Conservation (phyloP, 306 rosid genomes). For the Trifolium repens region DNA sequence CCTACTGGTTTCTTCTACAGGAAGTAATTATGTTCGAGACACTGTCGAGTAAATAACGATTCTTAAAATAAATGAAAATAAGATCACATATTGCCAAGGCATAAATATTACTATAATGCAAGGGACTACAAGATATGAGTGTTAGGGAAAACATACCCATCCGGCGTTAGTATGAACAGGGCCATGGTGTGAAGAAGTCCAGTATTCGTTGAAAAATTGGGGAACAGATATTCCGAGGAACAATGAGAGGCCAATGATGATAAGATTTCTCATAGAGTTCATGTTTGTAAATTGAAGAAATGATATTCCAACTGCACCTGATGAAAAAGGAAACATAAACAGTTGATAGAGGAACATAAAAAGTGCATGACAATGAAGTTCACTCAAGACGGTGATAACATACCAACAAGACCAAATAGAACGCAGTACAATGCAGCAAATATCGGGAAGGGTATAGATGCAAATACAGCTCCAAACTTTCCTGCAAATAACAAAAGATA, state of each 20-base stretch:
- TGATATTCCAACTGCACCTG: conserved; percentile 94
- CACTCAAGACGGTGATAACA: conserved; percentile 35
- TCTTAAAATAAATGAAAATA: neutral
- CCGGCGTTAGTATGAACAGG: conserved; percentile 85
- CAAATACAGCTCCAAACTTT: conserved; percentile 97
- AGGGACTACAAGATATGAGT: neutral
- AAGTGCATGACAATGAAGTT: neutral
- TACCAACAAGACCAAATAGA: conserved; percentile 94
- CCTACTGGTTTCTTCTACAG: too few species aligned
- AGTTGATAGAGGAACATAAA: conserved; percentile 5
- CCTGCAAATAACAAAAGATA: conserved; percentile 52
- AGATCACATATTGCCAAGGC: neutral
- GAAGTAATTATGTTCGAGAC: too few species aligned
- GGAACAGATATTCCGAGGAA: conserved; percentile 95
- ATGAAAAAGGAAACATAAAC: conserved; percentile 30
- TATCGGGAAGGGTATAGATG: conserved; percentile 92
- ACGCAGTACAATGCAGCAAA: conserved; percentile 85
- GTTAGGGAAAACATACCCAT: conserved; percentile 65
- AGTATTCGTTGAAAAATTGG: conserved; percentile 75
- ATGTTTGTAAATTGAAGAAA: conserved; percentile 95
- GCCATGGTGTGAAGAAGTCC: conserved; percentile 63
- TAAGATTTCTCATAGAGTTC: conserved; percentile 96
- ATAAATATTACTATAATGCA: neutral
- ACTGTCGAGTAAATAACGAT: too few species aligned
- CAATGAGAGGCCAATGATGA: conserved; percentile 81